Base-by-base conservation (phyloP, 179 eudicot species). In the Spergularia azorica region DNA sequence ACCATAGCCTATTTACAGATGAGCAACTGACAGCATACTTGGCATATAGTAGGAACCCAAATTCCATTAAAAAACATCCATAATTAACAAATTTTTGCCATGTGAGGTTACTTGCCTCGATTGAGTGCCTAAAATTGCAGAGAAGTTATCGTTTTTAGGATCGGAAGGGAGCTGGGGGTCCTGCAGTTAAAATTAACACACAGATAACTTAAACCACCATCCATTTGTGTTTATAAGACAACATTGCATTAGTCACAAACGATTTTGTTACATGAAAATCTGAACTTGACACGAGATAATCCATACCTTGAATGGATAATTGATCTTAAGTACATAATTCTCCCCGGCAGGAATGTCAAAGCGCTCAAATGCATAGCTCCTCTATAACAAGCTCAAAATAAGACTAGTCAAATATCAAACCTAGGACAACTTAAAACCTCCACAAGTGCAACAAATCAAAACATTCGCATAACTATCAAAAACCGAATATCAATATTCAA, bases 331-430 rank as follows among this genome's bases (percentile, higher is more conserved):
- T 64, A 82, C 90, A 73, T 91, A 90, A 79, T 88, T 91, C 83
- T 91, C 96, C 74, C 94, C 97, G 32, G 59, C 71, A 70, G 95
- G 96, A 81, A 95, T 79, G 78, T 95, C 98, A 77, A 89, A 79
- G 57, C 91, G 90, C 81, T 95, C 99, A 86, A 95, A 95, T 60
- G 99, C 97, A 85, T 95, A 95, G 55, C 72, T 90, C 80, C 97
- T 95, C 99, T 95, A 77, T n/a, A 63, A 77, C 65, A 78, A 36
- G 43, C 39, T 71, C 41, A 63, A 77, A 57, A 69, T 9, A 63
- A 46, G 1, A 61, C 26, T 41, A 38, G 73, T 43, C 62, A 71
- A 6, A 50, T 46, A 59, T 20, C 50, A 51, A 26, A 26, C 32
- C 32, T 26, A 26, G 32, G 32, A 38, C 48, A 51, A 5, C 18